Conservation (phyloP, 1,284 basidiomycete species). For the Ustilago loliicola region DNA sequence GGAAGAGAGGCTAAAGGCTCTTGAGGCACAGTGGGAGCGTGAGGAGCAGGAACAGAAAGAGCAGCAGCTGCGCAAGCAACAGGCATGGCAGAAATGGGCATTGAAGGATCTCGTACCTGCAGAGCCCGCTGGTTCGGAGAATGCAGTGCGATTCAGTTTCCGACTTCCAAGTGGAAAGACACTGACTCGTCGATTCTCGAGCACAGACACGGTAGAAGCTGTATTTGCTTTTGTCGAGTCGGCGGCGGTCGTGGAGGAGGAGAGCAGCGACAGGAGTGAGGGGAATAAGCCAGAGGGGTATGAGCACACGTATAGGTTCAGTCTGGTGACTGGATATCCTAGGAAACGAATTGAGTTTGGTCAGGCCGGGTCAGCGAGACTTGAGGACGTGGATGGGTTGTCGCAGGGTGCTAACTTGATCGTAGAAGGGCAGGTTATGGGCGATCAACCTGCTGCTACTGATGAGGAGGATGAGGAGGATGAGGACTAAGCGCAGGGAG, state of each 20-base stretch:
- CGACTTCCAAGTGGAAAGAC: constrained; percentile 61
- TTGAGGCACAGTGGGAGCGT: constrained; percentile 30
- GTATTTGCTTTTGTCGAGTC: constrained; percentile 62
- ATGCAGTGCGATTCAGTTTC: constrained; percentile 47
- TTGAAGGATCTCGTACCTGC: constrained; percentile 46
- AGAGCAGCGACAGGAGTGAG: neutral
- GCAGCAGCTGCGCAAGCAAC: constrained; percentile 25
- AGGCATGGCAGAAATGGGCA: constrained; percentile 63
- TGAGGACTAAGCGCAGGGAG: constrained; percentile 10
- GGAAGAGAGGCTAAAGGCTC: constrained; percentile 39
- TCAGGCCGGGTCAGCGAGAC: constrained; percentile 1
- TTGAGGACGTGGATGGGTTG: constrained; percentile 51
- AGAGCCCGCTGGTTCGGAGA: constrained; percentile 33
- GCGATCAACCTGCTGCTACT: constrained; percentile 17
- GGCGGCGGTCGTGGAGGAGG: constrained; percentile 14
- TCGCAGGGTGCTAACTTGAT: constrained; percentile 58
- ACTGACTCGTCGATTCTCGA: constrained; percentile 45
- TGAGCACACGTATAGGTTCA: constrained; percentile 52
- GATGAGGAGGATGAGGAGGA: constrained; percentile 44
- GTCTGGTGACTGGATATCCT: constrained; percentile 64
- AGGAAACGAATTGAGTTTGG: constrained; percentile 41
- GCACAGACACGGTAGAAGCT: constrained; percentile 42
- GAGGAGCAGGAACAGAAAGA: constrained; percentile 30
- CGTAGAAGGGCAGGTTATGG: constrained; percentile 51
- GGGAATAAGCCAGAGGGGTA: constrained; percentile 36